Percentiles rank a stretch among this genome's conserved stretches.
Evolutionary conservation across 371 early-diverging fungal genomes (phyloP).

Genomic region (Circinella minor): DNA sequence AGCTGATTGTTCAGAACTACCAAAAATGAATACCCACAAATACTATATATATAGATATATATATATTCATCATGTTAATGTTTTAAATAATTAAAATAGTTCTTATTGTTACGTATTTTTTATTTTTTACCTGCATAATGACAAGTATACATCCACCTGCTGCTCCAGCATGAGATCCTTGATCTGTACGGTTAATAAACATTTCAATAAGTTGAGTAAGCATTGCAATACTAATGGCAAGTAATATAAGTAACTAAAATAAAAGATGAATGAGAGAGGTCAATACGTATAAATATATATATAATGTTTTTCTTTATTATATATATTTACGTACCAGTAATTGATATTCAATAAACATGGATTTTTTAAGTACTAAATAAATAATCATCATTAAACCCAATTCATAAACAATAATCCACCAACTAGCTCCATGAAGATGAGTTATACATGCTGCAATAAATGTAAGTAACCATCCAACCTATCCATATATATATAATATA

Average conservation of each 20-base stretch:
- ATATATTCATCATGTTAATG: no score
- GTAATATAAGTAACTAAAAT: conserved; percentile 54
- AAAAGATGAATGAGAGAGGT: neutral
- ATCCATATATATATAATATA: no score
- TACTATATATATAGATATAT: no score
- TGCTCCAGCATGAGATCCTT: conserved; percentile 45
- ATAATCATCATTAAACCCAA: conserved; percentile 17
- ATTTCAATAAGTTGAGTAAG: conserved; percentile 45
- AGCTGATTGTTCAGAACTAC: conserved; percentile 68
- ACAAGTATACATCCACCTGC: conserved; percentile 66
- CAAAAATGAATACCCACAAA: conserved; percentile 77
- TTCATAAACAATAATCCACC: conserved; percentile 35
- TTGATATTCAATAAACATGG: conserved; percentile 20
- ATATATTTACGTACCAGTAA: conserved; percentile 14
- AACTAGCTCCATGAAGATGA: conserved; percentile 21
- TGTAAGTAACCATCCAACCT: conserved; percentile 27
- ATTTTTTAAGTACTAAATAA: conserved; percentile 22
- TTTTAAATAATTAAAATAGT: neutral
- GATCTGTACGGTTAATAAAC: conserved; percentile 8
- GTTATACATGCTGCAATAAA: conserved; percentile 21
- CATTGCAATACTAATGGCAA: conserved; percentile 60
- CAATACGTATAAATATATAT: neutral
- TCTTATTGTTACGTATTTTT: no score
- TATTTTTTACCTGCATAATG: conserved; percentile 40
- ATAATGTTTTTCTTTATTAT: neutral